Evolutionary conservation across 2,329 filamentous ascomycete species (phyloP).

Genomic region (Alternaria incomplexa): DNA sequence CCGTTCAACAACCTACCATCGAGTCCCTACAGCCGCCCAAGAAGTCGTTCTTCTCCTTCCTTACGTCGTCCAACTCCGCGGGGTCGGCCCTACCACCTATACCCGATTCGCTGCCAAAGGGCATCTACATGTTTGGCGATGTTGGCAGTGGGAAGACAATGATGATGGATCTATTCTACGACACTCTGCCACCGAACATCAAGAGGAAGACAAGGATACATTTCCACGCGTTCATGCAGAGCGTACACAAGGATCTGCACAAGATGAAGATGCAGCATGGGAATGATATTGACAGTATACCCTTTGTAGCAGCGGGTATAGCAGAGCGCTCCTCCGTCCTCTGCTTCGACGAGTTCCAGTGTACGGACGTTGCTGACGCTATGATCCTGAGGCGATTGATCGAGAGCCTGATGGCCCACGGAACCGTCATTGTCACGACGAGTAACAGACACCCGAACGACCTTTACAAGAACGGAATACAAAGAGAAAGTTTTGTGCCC

Average conservation of each 20-base stretch:
- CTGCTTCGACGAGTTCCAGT: constrained; percentile 99
- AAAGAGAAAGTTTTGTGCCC: constrained; percentile 92
- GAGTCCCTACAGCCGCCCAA: constrained; percentile 67
- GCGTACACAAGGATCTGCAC: constrained; percentile 90
- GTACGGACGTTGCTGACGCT: constrained; percentile 96
- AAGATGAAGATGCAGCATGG: constrained; percentile 88
- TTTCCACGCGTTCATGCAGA: constrained; percentile 99
- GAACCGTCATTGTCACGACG: constrained; percentile 94
- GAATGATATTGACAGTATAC: constrained; percentile 86
- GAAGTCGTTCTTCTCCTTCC: constrained; percentile 66
- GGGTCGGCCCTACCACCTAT: constrained; percentile 58
- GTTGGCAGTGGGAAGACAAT: constrained; percentile 98
- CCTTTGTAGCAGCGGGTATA: constrained; percentile 93
- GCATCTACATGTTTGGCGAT: constrained; percentile 93
- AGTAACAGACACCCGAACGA: constrained; percentile 97
- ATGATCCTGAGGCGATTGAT: constrained; percentile 94
- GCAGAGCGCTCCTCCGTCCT: constrained; percentile 83
- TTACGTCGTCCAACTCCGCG: constrained; percentile 57
- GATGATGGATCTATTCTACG: constrained; percentile 98
- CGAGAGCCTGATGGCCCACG: constrained; percentile 91
- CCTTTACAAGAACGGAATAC: constrained; percentile 97
- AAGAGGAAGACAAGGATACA: constrained; percentile 88
- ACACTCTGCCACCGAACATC: constrained; percentile 83
- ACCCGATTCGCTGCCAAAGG: constrained; percentile 78
- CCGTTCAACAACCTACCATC: constrained; percentile 77